These are phyloP conservation scores for Amesomyces nigricolor DNA, from an alignment of 2,329 filamentous ascomycete species.

Conservation along the genomic window DNA sequence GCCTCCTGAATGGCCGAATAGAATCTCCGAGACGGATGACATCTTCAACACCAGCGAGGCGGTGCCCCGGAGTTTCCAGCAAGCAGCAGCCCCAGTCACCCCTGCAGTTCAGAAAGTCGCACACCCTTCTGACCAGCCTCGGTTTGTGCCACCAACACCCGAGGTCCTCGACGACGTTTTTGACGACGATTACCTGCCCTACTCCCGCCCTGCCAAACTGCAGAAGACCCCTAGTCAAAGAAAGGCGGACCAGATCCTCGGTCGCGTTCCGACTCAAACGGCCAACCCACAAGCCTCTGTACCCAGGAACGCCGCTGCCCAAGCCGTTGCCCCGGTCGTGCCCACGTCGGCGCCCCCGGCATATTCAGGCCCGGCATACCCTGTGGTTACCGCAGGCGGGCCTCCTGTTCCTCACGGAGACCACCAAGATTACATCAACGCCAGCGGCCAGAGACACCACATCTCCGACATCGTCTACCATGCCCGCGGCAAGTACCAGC, in stretches of 20 bases:
- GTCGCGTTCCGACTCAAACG: slow-evolving; percentile 17
- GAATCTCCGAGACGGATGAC: slow-evolving; percentile 40
- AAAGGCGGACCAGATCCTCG: slow-evolving; percentile 25
- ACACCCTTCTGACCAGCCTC: not conserved
- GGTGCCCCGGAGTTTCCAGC: not conserved
- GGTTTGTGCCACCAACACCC: not conserved
- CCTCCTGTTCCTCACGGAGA: slow-evolving; percentile 17
- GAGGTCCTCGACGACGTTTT: slow-evolving; percentile 5
- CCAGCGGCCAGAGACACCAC: slow-evolving; percentile 33
- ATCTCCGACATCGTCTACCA: slow-evolving; percentile 40
- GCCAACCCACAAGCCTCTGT: slow-evolving; percentile 3
- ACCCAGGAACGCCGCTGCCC: slow-evolving; percentile 12
- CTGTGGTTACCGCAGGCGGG: slow-evolving; percentile 4
- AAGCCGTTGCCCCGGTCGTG: too few species aligned
- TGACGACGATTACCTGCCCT: slow-evolving; percentile 18
- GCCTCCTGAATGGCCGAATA: slow-evolving; percentile 44
- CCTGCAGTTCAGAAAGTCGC: slow-evolving; percentile 2
- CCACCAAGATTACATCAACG: slow-evolving; percentile 28
- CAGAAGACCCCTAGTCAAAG: slow-evolving; percentile 24
- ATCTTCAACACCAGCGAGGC: slow-evolving; percentile 8
- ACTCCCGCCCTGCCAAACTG: slow-evolving; percentile 23
- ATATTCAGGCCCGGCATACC: not conserved
- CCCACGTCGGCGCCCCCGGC: slow-evolving; percentile 9
- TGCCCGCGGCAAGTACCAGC: slow-evolving; percentile 38
- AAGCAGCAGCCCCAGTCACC: not conserved